Percentiles rank a stretch among this genome's conserved stretches.
These are phyloP conservation scores for Smittium culicis DNA, from an alignment of 371 early-diverging fungal genomes.

Conservation along the genomic window DNA sequence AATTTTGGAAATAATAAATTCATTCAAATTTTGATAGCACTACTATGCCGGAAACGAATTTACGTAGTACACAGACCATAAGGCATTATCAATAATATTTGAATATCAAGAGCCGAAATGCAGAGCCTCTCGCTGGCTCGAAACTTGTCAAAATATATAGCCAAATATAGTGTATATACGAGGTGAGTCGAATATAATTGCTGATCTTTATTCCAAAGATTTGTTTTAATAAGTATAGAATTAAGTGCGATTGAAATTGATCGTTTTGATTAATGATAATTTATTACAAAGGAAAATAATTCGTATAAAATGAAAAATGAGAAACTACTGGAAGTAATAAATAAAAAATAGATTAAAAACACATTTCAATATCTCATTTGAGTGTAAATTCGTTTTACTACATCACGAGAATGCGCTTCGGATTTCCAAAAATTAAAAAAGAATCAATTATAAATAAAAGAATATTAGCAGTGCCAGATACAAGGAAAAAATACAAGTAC, in stretches of 20 bases:
- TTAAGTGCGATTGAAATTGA: too few species aligned
- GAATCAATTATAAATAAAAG: background rate
- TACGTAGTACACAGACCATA: conserved; percentile 15
- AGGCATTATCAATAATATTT: conserved; percentile 9
- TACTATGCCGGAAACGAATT: conserved; percentile 13
- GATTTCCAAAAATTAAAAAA: background rate
- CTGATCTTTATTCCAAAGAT: background rate
- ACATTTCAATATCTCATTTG: background rate
- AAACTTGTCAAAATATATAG: background rate
- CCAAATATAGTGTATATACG: background rate
- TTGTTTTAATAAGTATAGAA: background rate
- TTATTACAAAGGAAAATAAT: too few species aligned
- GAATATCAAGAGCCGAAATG: conserved; percentile 7
- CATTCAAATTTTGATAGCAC: conserved; percentile 13
- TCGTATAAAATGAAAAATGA: background rate
- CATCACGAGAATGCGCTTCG: background rate
- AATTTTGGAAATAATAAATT: conserved; percentile 13
- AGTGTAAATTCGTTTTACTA: background rate
- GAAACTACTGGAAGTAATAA: background rate
- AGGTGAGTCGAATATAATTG: background rate
- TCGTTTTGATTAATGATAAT: too few species aligned
- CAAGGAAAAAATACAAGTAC: background rate
- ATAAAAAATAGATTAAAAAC: background rate
- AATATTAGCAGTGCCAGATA: conserved; percentile 23
- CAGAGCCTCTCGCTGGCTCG: conserved; percentile 11